Evolutionary conservation across 495 filamentous ascomycete species (phyloP).

Genomic region (Neurospora hispaniola): DNA sequence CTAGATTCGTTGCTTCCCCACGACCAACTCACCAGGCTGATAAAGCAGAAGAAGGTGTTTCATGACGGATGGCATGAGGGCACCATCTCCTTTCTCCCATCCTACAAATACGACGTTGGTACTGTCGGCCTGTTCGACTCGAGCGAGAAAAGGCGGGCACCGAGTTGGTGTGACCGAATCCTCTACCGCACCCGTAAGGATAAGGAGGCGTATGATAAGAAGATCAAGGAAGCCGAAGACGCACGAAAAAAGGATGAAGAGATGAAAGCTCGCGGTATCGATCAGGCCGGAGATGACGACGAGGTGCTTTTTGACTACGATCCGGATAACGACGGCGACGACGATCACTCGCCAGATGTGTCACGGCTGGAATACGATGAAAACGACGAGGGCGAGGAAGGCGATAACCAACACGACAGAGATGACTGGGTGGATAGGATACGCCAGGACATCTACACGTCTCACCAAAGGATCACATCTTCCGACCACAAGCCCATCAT

Average conservation of each 20-base stretch:
- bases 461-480: conserved; percentile 78
- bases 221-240: conserved; percentile 51
- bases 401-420: conserved; percentile 33
- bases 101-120: conserved; percentile 96
- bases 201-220: conserved; percentile 58
- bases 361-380: conserved; percentile 49
- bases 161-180: conserved; percentile 98
- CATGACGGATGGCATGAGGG: conserved; percentile 91
- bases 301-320: conserved; percentile 85
- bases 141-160: conserved; percentile 82
- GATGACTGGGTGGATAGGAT: conserved; percentile 54
- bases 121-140: conserved; percentile 88
- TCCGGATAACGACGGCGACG: conserved; percentile 59
- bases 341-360: conserved; percentile 19
- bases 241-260: conserved; percentile 67
- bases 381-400: conserved; percentile 42
- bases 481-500: conserved; percentile 93
- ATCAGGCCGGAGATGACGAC: conserved; percentile 66
- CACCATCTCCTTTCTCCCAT: conserved; percentile 76
- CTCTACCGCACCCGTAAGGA: conserved; percentile 69
- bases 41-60: conserved; percentile 64
- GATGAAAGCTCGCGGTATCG: conserved; percentile 70
- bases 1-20: conserved; percentile 77
- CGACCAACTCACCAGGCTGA: conserved; percentile 74
- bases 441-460: conserved; percentile 62